Conservation (phyloP, 2,329 filamentous ascomycete genomes). For the Trichoderma sp. region DNA sequence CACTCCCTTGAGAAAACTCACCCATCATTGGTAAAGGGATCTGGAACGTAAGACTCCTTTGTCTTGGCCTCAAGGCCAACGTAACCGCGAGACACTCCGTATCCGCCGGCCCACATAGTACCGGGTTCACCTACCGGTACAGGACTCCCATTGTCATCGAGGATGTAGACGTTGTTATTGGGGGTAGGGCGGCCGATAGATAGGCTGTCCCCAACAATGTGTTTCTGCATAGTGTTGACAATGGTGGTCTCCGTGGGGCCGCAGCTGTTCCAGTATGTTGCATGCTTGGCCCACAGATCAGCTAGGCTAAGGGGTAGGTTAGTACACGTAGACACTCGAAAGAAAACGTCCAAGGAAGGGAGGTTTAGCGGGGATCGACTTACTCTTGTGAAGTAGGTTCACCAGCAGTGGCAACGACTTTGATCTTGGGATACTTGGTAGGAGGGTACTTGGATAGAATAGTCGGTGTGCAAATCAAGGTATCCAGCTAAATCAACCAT, state of each 20-base stretch:
- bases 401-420: slow-evolving; percentile 53
- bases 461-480: slow-evolving; percentile 55
- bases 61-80: slow-evolving; percentile 53
- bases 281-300: slow-evolving; percentile 52
- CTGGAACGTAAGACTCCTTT: slow-evolving; percentile 46
- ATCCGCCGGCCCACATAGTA: slow-evolving; percentile 57
- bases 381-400: slow-evolving; percentile 50
- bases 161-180: slow-evolving; percentile 56
- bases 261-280: slow-evolving; percentile 55
- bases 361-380: slow-evolving; percentile 18
- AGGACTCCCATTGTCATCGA: slow-evolving; percentile 46
- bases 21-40: slow-evolving; percentile 53
- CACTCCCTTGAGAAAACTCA: slow-evolving; percentile 31
- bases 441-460: slow-evolving; percentile 51
- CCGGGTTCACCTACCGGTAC: slow-evolving; percentile 49
- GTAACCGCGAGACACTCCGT: slow-evolving; percentile 55
- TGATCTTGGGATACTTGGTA: slow-evolving; percentile 49
- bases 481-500: slow-evolving; percentile 41
- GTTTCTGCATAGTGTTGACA: slow-evolving; percentile 55
- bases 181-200: slow-evolving; percentile 56
- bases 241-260: slow-evolving; percentile 61
- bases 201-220: slow-evolving; percentile 45
- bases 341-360: neutral
- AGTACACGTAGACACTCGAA: neutral
- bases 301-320: slow-evolving; percentile 38